A percentile compares a stretch with the other conserved stretches of the same genome.
phyloP scores from a whole-genome alignment of 2,329 filamentous ascomycete species.

The Diaporthe ilicicola region DNA sequence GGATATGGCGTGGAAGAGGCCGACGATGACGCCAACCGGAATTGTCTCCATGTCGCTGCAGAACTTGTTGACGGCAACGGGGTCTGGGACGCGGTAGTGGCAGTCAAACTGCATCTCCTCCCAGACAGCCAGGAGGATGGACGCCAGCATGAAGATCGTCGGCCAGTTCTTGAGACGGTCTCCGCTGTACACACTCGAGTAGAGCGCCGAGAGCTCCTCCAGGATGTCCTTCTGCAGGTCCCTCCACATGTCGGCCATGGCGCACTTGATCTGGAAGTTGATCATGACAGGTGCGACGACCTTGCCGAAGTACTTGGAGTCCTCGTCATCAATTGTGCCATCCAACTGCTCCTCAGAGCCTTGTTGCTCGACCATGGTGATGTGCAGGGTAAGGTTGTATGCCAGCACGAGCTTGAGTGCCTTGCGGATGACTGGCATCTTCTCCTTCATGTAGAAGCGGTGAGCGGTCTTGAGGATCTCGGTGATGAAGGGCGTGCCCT shows the following conservation, averaged over 20 bases:
- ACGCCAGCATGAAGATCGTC: conserved; percentile 96
- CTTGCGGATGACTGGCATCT: conserved; percentile 90
- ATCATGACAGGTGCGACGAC: conserved; percentile 97
- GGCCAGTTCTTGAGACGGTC: conserved; percentile 99
- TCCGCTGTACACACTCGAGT: conserved; percentile 97
- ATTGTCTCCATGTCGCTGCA: conserved; percentile 96
- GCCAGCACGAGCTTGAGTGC: conserved; percentile 93
- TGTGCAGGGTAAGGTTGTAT: conserved; percentile 93
- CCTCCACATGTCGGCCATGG: conserved; percentile 97
- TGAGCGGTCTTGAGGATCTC: conserved; percentile 97
- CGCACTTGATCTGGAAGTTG: conserved; percentile 99
- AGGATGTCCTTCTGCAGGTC: conserved; percentile 96
- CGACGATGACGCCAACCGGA: conserved; percentile 94
- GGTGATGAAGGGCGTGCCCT: conserved; percentile 92
- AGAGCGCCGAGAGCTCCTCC: conserved; percentile 89
- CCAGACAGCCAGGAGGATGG: conserved; percentile 93
- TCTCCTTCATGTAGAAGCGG: conserved; percentile 89
- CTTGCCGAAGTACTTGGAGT: conserved; percentile 89
- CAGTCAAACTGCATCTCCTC: conserved; percentile 99
- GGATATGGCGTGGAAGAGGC: conserved; percentile 96
- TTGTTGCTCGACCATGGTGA: conserved; percentile 92
- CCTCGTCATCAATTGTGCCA: conserved; percentile 85
- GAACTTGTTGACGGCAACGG: conserved; percentile 88
- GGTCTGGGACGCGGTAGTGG: conserved; percentile 91
- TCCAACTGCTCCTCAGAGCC: conserved; percentile 80